These are phyloP conservation scores for Apiotrichum sp. DNA, from an alignment of 1,284 basidiomycete genomes.

Conservation along the genomic window DNA sequence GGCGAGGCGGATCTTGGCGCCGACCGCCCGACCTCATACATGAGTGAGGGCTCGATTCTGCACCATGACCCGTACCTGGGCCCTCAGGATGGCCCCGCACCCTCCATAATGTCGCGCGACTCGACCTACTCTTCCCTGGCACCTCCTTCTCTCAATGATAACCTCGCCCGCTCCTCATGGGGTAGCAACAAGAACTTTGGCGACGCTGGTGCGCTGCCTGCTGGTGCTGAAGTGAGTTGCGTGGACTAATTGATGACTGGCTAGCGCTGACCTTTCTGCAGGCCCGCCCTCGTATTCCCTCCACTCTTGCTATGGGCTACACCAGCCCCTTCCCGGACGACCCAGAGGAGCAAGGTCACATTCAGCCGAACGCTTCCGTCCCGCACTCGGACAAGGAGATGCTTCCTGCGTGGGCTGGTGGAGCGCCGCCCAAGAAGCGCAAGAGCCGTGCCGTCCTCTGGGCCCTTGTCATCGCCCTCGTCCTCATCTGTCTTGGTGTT, in stretches of 20 bases:
- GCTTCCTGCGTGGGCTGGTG: conserved; percentile 28
- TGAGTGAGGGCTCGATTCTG: neutral
- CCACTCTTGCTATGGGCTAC: conserved; percentile 24
- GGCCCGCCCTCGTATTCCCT: conserved; percentile 20
- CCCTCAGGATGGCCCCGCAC: conserved; percentile 12
- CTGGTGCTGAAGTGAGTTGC: conserved; percentile 26
- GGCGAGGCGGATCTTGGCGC: conserved; percentile 3
- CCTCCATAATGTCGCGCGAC: conserved; percentile 39
- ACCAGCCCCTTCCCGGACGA: conserved; percentile 26
- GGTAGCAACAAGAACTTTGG: conserved; percentile 22
- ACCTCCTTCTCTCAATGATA: conserved; percentile 6
- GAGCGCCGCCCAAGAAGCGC: conserved; percentile 10
- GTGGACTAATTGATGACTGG: neutral
- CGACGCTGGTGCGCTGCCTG: conserved; percentile 17
- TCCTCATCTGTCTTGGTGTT: conserved; percentile 26
- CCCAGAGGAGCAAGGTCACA: conserved; percentile 32
- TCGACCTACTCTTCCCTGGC: conserved; percentile 27
- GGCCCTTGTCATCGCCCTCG: conserved; percentile 20
- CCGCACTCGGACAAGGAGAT: conserved; percentile 24
- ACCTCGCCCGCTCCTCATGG: conserved; percentile 12
- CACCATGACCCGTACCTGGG: conserved; percentile 6
- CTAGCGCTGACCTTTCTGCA: neutral
- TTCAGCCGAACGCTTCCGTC: conserved; percentile 24
- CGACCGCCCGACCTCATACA: neutral
- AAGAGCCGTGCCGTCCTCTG: conserved; percentile 37